phyloP scores from a whole-genome alignment of 2,329 filamentous ascomycete species.

The Monilinia fructigena region DNA sequence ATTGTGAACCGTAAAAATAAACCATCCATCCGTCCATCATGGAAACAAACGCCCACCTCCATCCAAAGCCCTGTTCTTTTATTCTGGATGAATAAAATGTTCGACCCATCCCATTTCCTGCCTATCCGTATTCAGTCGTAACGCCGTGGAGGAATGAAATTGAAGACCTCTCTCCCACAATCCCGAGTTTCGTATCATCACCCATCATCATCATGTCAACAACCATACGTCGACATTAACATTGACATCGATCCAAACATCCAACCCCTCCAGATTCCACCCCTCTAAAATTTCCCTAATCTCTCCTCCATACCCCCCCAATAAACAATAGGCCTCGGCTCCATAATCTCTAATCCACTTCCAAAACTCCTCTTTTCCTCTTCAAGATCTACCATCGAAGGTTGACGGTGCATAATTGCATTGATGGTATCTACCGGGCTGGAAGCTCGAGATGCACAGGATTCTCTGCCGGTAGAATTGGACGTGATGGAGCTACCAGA shows the following conservation, averaged over 20 bases:
- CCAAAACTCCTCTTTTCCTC: slow-evolving; percentile 56
- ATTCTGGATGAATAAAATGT: not conserved
- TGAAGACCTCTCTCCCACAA: slow-evolving; percentile 24
- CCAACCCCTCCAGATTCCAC: not conserved
- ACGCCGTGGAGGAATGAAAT: slow-evolving; percentile 9
- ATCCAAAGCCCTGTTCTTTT: not conserved
- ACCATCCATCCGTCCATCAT: not conserved
- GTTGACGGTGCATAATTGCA: slow-evolving; percentile 57
- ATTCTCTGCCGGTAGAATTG: slow-evolving; percentile 38
- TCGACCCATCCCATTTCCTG: not conserved
- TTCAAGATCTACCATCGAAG: slow-evolving; percentile 56
- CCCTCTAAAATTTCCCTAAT: slow-evolving; percentile 3
- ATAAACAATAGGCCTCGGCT: slow-evolving; percentile 62
- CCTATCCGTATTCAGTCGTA: slow-evolving; percentile 8
- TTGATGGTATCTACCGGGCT: slow-evolving; percentile 52
- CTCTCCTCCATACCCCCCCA: slow-evolving; percentile 59
- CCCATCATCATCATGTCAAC: not conserved
- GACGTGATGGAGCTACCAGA: slow-evolving; percentile 37
- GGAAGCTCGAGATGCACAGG: slow-evolving; percentile 47
- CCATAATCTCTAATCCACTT: slow-evolving; percentile 55
- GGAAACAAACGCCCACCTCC: not conserved
- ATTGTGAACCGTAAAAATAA: not conserved
- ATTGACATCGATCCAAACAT: not conserved
- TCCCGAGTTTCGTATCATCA: slow-evolving; percentile 5
- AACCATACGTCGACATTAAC: not conserved